Evolutionary conservation across 2,329 filamentous ascomycete genomes (phyloP), one percentile per base, ranked within the genome.

Genomic region (Apiospora arundinis): DNA sequence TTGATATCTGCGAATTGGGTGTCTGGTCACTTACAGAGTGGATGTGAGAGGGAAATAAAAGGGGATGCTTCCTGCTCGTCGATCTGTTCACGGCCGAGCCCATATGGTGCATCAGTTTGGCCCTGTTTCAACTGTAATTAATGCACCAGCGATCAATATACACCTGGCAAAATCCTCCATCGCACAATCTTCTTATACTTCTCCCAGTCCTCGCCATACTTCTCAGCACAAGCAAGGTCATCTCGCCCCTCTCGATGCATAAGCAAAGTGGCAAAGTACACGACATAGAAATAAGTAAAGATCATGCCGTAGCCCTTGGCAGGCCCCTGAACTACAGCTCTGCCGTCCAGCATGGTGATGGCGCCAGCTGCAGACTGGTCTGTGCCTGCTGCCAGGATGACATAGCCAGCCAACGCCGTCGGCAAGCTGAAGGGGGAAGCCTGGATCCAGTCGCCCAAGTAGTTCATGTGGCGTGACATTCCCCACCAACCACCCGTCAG

Each of bases 401-500:
- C 85, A 80, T 95, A 97, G 16, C 95, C 95, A 0, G 95, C 92
- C 72, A 97, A 81, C 0, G 93, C 93, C 0, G 95, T 97, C 0
- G 95, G 95, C 56, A 98, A 86, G 75, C 91, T 94, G 83, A 96
- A 98, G 0, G 94, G 91, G 93, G 94, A 97, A 9, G 92, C 90
- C 90, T 97, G 95, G 75, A 96, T 87, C 95, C 95, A 98, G 84
- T 98, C 95, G 69, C 95, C 95, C 0, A 97, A 83, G 82, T 98
- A 98, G 85, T 98, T 98, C 87, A 98, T 95, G 83, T 98, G 95
- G 56, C 95, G 90, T 0, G 95, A 93, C 28, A 90, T 86, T 52
- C 95, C 95, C 95, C 95, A 98, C 95, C 95, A 98, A 70, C 95
- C 95, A 0, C 93, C 92, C 3, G 91, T 91, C 74, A 98, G 87